Percentiles rank a stretch among this genome's conserved stretches.
Conservation (phyloP, 371 early-diverging fungal genomes). For the Mortierella sp. region DNA sequence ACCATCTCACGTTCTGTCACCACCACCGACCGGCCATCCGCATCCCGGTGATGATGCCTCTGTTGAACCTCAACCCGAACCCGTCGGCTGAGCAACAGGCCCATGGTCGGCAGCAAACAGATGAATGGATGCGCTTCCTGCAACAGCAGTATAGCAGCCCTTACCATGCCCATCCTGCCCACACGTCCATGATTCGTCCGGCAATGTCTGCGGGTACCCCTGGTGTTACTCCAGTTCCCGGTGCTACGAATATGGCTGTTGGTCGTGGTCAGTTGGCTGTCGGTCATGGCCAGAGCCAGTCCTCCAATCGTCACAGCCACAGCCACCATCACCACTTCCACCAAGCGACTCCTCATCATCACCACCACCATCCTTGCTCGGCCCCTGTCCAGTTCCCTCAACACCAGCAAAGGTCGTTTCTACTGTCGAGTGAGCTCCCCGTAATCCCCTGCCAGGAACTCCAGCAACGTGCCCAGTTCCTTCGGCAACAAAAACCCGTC, state of each 20-base stretch:
- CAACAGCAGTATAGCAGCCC: conserved; percentile 34
- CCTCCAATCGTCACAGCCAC: background rate
- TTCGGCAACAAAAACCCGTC: conserved; percentile 10
- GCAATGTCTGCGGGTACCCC: background rate
- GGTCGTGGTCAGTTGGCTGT: background rate
- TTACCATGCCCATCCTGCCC: conserved; percentile 7
- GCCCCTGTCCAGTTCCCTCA: background rate
- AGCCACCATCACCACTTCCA: background rate
- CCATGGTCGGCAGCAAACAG: conserved; percentile 18
- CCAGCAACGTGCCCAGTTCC: conserved; percentile 11
- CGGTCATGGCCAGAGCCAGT: background rate
- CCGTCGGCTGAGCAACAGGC: conserved; percentile 22
- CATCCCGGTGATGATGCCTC: conserved; percentile 29
- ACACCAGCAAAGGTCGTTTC: background rate
- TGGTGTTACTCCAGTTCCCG: background rate
- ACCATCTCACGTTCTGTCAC: conserved; percentile 53
- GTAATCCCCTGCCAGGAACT: conserved; percentile 9
- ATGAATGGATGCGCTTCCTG: conserved; percentile 40
- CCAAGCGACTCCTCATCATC: background rate
- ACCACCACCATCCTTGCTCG: conserved; percentile 2
- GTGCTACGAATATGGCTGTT: background rate
- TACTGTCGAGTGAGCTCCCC: conserved; percentile 11
- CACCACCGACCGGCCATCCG: conserved; percentile 56
- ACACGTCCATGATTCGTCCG: conserved; percentile 16
- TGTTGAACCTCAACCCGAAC: conserved; percentile 24